phyloP scores from a whole-genome alignment of 2,329 filamentous ascomycete species.

The Pseudogymnoascus sp. region DNA sequence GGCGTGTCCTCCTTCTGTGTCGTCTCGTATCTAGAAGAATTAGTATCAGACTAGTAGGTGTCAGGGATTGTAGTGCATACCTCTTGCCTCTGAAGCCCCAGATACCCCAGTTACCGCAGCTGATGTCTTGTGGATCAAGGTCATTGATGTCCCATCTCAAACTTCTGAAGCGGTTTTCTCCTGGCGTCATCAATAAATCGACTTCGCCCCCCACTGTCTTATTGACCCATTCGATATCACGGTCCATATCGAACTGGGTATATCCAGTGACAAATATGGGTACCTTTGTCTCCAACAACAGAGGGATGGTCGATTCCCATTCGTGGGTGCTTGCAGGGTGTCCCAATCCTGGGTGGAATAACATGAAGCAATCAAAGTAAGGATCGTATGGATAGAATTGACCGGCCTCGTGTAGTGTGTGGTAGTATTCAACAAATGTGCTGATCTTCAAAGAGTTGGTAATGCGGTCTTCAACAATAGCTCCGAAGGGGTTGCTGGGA shows the following conservation, averaged over 20 bases:
- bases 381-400: constrained; percentile 93
- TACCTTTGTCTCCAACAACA: constrained; percentile 88
- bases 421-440: constrained; percentile 97
- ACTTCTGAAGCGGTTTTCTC: constrained; percentile 90
- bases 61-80: constrained; percentile 39
- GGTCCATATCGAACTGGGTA: constrained; percentile 87
- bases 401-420: constrained; percentile 85
- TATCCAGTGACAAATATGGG: constrained; percentile 94
- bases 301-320: constrained; percentile 84
- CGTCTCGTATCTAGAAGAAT: constrained; percentile 26
- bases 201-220: constrained; percentile 84
- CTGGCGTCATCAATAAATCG: constrained; percentile 82
- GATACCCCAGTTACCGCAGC: constrained; percentile 91
- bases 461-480: constrained; percentile 86
- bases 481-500: constrained; percentile 80
- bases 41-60: constrained; percentile 13
- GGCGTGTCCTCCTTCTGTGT: constrained; percentile 21
- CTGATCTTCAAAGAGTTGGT: constrained; percentile 89
- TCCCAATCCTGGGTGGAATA: constrained; percentile 93
- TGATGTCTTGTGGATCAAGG: constrained; percentile 85
- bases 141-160: constrained; percentile 96
- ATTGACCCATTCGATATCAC: constrained; percentile 84
- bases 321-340: constrained; percentile 90
- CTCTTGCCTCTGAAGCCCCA: constrained; percentile 98
- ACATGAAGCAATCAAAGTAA: constrained; percentile 95